Percentiles rank a stretch among this genome's conserved stretches.
phyloP scores from a whole-genome alignment of 768 basidiomycete species.

The Boletus patriciae region DNA sequence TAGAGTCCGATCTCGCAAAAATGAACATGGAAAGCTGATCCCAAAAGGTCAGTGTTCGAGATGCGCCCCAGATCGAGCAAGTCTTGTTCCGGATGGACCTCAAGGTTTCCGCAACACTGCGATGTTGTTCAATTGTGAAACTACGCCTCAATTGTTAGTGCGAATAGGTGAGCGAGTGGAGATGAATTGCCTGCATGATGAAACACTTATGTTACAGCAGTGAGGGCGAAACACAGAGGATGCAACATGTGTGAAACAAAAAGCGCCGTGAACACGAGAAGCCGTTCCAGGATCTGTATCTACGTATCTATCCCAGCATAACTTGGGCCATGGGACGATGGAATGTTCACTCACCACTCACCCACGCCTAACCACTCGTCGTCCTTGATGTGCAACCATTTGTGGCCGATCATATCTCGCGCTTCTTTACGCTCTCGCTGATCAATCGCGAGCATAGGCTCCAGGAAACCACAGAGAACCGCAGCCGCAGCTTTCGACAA shows the following conservation, averaged over 20 bases:
- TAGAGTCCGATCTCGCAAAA: no score
- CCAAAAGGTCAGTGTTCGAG: no score
- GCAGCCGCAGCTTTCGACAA: constrained; percentile 59
- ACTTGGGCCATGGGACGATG: not conserved
- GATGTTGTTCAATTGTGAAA: no score
- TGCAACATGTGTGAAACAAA: constrained; percentile 11
- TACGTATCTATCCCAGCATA: constrained; percentile 6
- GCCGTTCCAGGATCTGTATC: constrained; percentile 9
- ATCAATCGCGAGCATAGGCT: constrained; percentile 74
- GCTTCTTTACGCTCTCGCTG: constrained; percentile 69
- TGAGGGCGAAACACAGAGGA: not conserved
- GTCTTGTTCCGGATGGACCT: no score
- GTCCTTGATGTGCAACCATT: constrained; percentile 60
- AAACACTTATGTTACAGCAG: not conserved
- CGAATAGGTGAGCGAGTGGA: not conserved
- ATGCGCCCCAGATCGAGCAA: no score
- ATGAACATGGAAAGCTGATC: no score
- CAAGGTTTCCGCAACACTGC: no score
- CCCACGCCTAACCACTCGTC: constrained; percentile 28
- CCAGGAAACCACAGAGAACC: constrained; percentile 63
- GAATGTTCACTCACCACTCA: constrained; percentile 28
- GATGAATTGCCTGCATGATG: constrained; percentile 1
- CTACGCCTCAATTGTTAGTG: no score
- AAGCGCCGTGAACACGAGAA: not conserved
- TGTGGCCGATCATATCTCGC: constrained; percentile 69